Conservation (phyloP, 2,329 filamentous ascomycete genomes). For the Trichoderma gracile region DNA sequence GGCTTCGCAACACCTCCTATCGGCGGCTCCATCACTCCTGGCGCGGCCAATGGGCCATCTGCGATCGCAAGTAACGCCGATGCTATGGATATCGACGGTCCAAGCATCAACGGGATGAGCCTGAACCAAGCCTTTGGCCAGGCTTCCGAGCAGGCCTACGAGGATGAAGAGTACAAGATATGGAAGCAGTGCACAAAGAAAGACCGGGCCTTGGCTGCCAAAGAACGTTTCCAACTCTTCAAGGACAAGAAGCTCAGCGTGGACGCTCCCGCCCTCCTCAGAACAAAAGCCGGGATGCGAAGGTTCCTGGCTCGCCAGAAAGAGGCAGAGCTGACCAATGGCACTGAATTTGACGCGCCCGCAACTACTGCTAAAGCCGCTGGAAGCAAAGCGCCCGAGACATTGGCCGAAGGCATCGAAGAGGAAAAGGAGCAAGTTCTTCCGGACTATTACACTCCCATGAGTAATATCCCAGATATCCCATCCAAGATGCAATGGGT, state of each 20-base stretch:
- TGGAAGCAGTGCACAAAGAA: constrained; percentile 99
- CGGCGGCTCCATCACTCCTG: constrained; percentile 78
- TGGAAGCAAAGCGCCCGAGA: constrained; percentile 60
- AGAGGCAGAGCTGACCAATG: constrained; percentile 56
- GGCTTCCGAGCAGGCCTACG: constrained; percentile 71
- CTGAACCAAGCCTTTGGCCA: constrained; percentile 65
- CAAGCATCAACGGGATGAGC: constrained; percentile 66
- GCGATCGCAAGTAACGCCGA: constrained; percentile 74
- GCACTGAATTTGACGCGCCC: constrained; percentile 42
- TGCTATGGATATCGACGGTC: constrained; percentile 82
- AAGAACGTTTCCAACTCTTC: constrained; percentile 84
- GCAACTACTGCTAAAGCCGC: constrained; percentile 48
- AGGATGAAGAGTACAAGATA: constrained; percentile 94
- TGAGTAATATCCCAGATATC: constrained; percentile 84
- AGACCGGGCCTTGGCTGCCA: constrained; percentile 81
- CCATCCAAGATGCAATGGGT: constrained; percentile 78
- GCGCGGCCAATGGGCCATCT: constrained; percentile 66
- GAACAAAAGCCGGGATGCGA: constrained; percentile 86
- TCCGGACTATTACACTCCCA: constrained; percentile 91
- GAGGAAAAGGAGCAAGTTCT: constrained; percentile 80
- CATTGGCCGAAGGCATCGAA: constrained; percentile 92
- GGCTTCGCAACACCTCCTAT: constrained; percentile 82
- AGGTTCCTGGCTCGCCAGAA: constrained; percentile 80
- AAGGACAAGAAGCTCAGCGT: constrained; percentile 78
- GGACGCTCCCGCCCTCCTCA: constrained; percentile 83